phyloP scores from a whole-genome alignment of 2,329 filamentous ascomycete species.

The Berkeleyomyces basicola region DNA sequence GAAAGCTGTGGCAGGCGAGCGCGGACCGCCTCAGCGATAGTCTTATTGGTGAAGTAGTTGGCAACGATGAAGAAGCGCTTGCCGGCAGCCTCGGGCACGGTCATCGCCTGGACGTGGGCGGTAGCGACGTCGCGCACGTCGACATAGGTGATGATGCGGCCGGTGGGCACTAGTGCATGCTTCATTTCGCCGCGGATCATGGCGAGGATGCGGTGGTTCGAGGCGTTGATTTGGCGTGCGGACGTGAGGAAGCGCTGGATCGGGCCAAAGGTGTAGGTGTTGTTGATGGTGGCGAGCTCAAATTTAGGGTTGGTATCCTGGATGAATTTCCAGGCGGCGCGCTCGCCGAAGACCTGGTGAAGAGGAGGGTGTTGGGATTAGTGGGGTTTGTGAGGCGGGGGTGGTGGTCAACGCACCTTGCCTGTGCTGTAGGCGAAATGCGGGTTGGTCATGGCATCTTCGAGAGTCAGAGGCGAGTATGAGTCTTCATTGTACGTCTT shows the following conservation, averaged over 20 bases:
- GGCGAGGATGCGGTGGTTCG: conserved; percentile 43
- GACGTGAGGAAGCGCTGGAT: conserved; percentile 30
- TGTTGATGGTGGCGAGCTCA: conserved; percentile 43
- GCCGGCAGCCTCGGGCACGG: conserved; percentile 38
- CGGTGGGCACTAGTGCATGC: conserved; percentile 37
- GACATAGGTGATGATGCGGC: conserved; percentile 27
- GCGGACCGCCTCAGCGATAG: conserved; percentile 23
- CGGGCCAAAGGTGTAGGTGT: conserved; percentile 48
- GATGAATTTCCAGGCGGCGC: conserved; percentile 41
- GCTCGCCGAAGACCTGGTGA: conserved; percentile 41
- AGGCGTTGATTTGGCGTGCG: conserved; percentile 34
- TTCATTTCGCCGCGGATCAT: conserved; percentile 46
- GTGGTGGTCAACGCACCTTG: conserved; percentile 15
- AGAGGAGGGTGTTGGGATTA: background rate
- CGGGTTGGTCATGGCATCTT: conserved; percentile 15
- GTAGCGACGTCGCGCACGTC: conserved; percentile 45
- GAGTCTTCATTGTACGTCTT: conserved; percentile 18
- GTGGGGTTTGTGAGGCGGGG: background rate
- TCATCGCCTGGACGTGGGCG: conserved; percentile 43
- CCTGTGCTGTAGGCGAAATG: conserved; percentile 21
- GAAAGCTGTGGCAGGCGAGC: conserved; percentile 17
- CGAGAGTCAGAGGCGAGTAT: conserved; percentile 19
- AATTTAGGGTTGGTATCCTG: conserved; percentile 30
- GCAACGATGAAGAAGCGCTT: conserved; percentile 45
- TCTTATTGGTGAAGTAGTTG: conserved; percentile 23